Base-by-base conservation (phyloP, 1,284 basidiomycete genomes). In the Sutorius eximius region DNA sequence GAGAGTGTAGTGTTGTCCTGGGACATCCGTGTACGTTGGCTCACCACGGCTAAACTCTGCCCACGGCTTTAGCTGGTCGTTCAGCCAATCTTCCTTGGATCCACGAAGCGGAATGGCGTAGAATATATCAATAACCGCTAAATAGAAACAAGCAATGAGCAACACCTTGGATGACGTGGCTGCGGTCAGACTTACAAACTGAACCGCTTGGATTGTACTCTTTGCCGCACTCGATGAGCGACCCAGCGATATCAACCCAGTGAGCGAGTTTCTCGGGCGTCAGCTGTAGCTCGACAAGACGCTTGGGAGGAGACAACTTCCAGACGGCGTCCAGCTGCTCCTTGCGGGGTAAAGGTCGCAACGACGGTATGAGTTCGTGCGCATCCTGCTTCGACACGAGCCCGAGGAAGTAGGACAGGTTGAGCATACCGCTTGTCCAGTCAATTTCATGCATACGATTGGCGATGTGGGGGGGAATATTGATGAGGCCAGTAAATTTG, bases 391-490 rank as follows among this genome's bases (percentile, higher is more conserved):
- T 65, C 8, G 46, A 27, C 11, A 65, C 51, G 3, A 68, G 53
- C 45, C 66, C 59, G 6, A 65, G 59, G 56, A 65, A 66, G 45
- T 68, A 66, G 13, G 66, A 54, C 38, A 65, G 13, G 24, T 76
- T 77, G 49, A 77, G 61, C 53, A 76, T 61, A 34, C 74, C 71
- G 24, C 74, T 67, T 12, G 71, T 62, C 71, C 74, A 76, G 27
- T 64, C 61, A 32, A 77, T 68, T 53, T 76, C 73, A 27, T 64
- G 65, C 73, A 77, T 74, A 27, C 74, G 70, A 27, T 70, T 69
- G 24, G 73, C 69, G 53, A 77, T 75, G 48, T 71, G 65, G 1
- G 75, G 76, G 1, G 73, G 75, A 7, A 77, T 63, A 51, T 77
- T 75, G 57, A 77, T 62, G 15, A 75, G 65, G 18, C 75, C 75